These are phyloP conservation scores for Pseudotulostoma volvatum DNA, from an alignment of 495 filamentous ascomycete genomes.

Conservation along the genomic window DNA sequence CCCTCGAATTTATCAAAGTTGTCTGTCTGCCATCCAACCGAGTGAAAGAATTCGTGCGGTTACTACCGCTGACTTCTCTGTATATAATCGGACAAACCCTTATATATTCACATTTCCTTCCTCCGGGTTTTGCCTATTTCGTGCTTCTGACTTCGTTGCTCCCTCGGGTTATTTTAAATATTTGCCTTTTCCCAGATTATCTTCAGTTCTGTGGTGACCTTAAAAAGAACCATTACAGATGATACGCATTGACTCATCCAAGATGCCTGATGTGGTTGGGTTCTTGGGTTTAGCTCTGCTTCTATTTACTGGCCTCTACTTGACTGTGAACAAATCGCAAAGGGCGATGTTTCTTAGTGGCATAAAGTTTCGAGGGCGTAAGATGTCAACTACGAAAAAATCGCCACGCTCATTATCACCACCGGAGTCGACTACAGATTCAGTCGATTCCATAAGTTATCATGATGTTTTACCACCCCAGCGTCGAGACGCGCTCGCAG, in stretches of 20 bases:
- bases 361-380: slow-evolving; percentile 16
- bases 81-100: no score
- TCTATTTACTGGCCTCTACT: not conserved
- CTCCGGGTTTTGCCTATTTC: not conserved
- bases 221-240: no score
- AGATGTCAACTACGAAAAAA: slow-evolving; percentile 28
- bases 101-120: not conserved
- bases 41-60: no score
- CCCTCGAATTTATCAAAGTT: not conserved
- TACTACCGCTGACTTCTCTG: no score
- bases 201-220: not conserved
- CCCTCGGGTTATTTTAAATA: no score
- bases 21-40: not conserved
- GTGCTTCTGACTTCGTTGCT: not conserved
- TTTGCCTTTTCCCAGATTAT: not conserved
- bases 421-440: slow-evolving; percentile 18
- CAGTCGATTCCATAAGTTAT: slow-evolving; percentile 20
- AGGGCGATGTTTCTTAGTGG: not conserved
- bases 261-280: not conserved
- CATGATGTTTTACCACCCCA: slow-evolving; percentile 39
- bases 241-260: not conserved
- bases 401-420: slow-evolving; percentile 43
- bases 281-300: not conserved
- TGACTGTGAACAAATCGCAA: not conserved
- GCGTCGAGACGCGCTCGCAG: slow-evolving; percentile 32